Percentiles rank a stretch among this genome's conserved stretches.
Evolutionary conservation across 352 stramenopile genomes (phyloP).

Genomic region (Phytophthora pini): DNA sequence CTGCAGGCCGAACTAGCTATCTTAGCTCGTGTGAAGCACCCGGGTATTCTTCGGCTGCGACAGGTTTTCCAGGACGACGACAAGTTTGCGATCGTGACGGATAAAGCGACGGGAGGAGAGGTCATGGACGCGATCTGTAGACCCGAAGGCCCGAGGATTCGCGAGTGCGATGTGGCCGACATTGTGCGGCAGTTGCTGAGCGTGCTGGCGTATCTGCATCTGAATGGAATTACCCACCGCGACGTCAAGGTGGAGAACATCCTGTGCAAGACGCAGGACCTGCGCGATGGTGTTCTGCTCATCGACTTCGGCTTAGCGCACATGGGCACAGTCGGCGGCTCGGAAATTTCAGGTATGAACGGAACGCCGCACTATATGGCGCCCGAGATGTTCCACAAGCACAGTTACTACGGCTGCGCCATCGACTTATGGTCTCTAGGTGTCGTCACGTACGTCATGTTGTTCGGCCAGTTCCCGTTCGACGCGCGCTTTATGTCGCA

Average conservation of each 20-base stretch:
- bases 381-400: slow-evolving; percentile 80
- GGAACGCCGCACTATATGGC: slow-evolving; percentile 88
- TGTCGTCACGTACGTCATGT: slow-evolving; percentile 74
- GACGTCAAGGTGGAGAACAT: slow-evolving; percentile 89
- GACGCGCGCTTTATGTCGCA: slow-evolving; percentile 84
- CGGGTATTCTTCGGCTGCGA: slow-evolving; percentile 59
- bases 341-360: slow-evolving; percentile 80
- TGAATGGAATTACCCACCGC: slow-evolving; percentile 78
- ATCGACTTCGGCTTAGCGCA: slow-evolving; percentile 88
- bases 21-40: slow-evolving; percentile 64
- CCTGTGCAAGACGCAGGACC: slow-evolving; percentile 57
- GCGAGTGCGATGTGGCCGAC: slow-evolving; percentile 68
- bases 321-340: slow-evolving; percentile 41
- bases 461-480: slow-evolving; percentile 81
- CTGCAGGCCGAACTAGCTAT: slow-evolving; percentile 69
- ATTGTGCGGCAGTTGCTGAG: slow-evolving; percentile 73
- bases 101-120: slow-evolving; percentile 67
- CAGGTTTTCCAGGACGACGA: slow-evolving; percentile 75
- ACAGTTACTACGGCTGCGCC: slow-evolving; percentile 59
- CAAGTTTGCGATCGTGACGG: slow-evolving; percentile 74
- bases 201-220: slow-evolving; percentile 76
- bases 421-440: slow-evolving; percentile 86
- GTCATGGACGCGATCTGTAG: slow-evolving; percentile 62
- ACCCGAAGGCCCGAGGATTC: slow-evolving; percentile 27
- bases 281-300: slow-evolving; percentile 63